Base-by-base conservation (phyloP, 345 rosid genomes). In the Eucalyptus polybractea region DNA sequence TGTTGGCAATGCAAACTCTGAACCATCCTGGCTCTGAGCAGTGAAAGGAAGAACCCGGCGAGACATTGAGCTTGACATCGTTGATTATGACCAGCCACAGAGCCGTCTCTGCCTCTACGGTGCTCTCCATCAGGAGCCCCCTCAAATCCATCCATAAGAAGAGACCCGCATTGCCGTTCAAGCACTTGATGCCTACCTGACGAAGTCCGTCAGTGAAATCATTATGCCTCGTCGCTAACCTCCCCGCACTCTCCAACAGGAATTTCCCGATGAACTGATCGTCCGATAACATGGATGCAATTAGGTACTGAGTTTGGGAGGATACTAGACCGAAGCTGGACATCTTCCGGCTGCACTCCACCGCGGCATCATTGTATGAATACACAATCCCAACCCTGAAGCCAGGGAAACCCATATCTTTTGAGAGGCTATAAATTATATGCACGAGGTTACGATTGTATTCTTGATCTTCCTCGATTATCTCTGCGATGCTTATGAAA, bases 261-360 rank as follows among this genome's bases (percentile, higher is more conserved):
- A 96, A 98, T 51, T 58, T 91, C 5, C 93, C 93, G 0, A 97
- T 94, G 87, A 97, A 98, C 7, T 89, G 94, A 67, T 95, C 95
- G n/a, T 98, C 99, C 1, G 99, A 95, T n/a, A 98, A 80, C 97
- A 97, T 94, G 11, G 95, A 90, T 6, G 97, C 95, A 31, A 98
- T 94, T 88, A 97, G 31, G 92, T 95, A 92, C 72, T 97, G 99
- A 17, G 99, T 98, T 90, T 98, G 99, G 2, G 99, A 89, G 1
- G 99, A 97, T 9, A 98, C 98, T 11, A 97, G 90, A 58, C 99
- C 97, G 80, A 97, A 98, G 92, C 99, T 98, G 5, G 99, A 98
- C 99, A 98, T 98, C 91, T 95, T 98, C 27, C 99, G 88, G 0
- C 97, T 97, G 29, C 95, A 94, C 7, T 89, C 91, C 88, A 96